A percentile compares a stretch with the other conserved stretches of the same genome.
phyloP scores from a whole-genome alignment of 306 rosid genomes.

The Phaseolus lunatus region DNA sequence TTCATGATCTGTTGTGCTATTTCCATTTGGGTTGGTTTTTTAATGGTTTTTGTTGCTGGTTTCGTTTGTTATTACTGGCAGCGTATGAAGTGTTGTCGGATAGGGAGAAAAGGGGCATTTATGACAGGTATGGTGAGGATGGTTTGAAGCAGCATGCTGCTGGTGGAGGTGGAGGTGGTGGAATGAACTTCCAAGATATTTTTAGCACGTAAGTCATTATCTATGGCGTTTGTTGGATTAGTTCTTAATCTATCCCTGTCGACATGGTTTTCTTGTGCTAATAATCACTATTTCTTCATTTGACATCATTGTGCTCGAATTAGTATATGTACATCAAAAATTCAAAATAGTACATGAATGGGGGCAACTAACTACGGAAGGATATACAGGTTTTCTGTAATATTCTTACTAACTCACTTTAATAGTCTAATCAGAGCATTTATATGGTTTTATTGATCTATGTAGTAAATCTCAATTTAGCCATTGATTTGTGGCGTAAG shows the following conservation, averaged over 20 bases:
- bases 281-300: not conserved
- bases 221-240: constrained; percentile 13
- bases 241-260: not conserved
- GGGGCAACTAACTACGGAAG: constrained; percentile 7
- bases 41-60: constrained; percentile 28
- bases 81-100: constrained; percentile 94
- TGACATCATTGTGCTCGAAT: not conserved
- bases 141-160: constrained; percentile 99
- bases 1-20: not conserved
- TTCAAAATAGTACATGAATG: not conserved
- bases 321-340: constrained; percentile 17
- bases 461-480: not conserved
- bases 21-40: not conserved
- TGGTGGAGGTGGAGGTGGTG: constrained; percentile 87
- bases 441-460: constrained; percentile 3
- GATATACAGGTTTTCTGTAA: not conserved
- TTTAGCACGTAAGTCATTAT: constrained; percentile 72
- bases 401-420: not conserved
- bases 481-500: constrained; percentile 20
- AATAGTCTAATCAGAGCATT: constrained; percentile 12
- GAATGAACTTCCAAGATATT: constrained; percentile 91
- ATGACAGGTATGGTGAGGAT: constrained; percentile 91
- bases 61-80: constrained; percentile 41
- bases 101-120: constrained; percentile 81
- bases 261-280: not conserved